Evolutionary conservation across 352 stramenopile genomes (phyloP).

Genomic region (Pythium volutum): DNA sequence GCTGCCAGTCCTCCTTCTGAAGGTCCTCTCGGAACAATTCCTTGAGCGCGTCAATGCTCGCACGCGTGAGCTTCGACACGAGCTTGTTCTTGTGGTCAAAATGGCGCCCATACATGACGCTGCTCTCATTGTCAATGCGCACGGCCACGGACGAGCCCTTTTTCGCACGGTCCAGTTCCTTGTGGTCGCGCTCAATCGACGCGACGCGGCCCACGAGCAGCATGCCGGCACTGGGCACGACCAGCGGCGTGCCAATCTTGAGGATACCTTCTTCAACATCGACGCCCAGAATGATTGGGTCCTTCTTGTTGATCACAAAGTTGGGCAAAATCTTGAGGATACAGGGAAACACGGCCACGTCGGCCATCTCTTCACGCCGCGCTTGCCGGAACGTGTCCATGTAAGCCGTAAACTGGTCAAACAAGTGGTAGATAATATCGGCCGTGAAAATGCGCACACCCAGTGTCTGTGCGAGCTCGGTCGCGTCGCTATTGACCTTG

Average conservation of each 20-base stretch:
- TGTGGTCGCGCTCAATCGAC: conserved; percentile 96
- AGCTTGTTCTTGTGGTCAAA: conserved; percentile 93
- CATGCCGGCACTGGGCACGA: conserved; percentile 68
- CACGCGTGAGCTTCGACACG: conserved; percentile 83
- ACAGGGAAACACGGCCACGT: conserved; percentile 93
- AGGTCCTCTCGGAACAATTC: conserved; percentile 98
- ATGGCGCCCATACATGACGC: conserved; percentile 96
- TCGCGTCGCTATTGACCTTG: conserved; percentile 94
- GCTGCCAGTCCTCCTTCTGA: conserved; percentile 97
- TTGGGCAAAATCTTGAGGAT: conserved; percentile 97
- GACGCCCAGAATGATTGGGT: conserved; percentile 98
- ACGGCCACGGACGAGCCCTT: conserved; percentile 94
- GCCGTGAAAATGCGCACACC: conserved; percentile 98
- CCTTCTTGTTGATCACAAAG: conserved; percentile 99
- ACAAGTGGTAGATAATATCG: conserved; percentile 99
- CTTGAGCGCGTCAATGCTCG: conserved; percentile 98
- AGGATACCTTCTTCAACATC: conserved; percentile 97
- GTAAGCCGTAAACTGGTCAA: conserved; percentile 98
- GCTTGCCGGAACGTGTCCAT: conserved; percentile 94
- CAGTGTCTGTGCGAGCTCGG: conserved; percentile 87
- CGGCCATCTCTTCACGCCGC: conserved; percentile 89
- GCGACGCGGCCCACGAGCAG: conserved; percentile 94
- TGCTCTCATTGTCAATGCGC: conserved; percentile 95
- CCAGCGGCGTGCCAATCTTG: conserved; percentile 97
- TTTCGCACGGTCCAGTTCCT: conserved; percentile 93